A percentile compares a stretch with the other conserved stretches of the same genome.
Evolutionary conservation across 371 early-diverging fungal genomes (phyloP).

Genomic region (Chytridium lagenaria): DNA sequence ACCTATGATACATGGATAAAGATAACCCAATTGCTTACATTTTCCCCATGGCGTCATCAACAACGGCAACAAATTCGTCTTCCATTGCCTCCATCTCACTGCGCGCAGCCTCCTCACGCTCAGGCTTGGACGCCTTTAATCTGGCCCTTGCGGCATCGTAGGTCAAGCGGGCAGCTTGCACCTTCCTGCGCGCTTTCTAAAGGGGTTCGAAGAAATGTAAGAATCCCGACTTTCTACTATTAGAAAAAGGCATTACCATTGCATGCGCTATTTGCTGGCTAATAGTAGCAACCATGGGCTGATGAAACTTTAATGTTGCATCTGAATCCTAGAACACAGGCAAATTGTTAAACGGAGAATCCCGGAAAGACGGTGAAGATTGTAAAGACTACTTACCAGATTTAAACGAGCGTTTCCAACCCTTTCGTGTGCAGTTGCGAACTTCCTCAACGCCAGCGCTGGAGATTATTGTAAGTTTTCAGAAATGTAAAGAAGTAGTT

Average conservation of each 20-base stretch:
- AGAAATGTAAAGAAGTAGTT: neutral
- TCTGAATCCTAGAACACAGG: constrained; percentile 60
- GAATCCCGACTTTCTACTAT: no score
- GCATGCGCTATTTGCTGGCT: constrained; percentile 77
- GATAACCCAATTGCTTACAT: no score
- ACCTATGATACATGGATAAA: no score
- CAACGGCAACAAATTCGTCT: constrained; percentile 89
- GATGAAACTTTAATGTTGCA: constrained; percentile 72
- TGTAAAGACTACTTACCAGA: constrained; percentile 63
- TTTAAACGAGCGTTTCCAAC: constrained; percentile 78
- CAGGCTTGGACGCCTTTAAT: constrained; percentile 72
- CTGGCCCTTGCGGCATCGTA: constrained; percentile 84
- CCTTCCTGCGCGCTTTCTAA: constrained; percentile 83
- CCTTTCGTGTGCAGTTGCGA: constrained; percentile 78
- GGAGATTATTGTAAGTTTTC: constrained; percentile 70
- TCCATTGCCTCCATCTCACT: constrained; percentile 87
- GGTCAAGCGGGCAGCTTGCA: constrained; percentile 73
- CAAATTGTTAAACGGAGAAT: neutral
- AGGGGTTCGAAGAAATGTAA: neutral
- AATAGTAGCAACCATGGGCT: constrained; percentile 72
- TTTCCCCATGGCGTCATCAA: constrained; percentile 87
- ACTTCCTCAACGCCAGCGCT: constrained; percentile 58
- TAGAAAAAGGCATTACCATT: no score
- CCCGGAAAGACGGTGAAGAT: neutral
- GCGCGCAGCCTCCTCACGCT: constrained; percentile 70